Base-by-base conservation (phyloP, 352 stramenopile genomes). In the Phytophthora kernoviae region DNA sequence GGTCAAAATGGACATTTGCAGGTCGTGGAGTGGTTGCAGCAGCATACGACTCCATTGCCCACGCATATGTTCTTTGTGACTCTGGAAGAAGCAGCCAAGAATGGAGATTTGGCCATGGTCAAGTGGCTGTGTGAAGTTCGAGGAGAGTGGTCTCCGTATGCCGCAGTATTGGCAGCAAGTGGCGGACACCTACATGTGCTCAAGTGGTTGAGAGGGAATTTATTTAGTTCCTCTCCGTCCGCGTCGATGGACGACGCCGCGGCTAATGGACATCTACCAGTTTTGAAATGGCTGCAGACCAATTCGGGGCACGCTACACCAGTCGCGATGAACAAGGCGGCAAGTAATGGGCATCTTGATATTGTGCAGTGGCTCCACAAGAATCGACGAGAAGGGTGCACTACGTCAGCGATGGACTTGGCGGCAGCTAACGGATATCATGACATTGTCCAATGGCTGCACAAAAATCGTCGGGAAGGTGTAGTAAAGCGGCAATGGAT, bases 61-160 rank as follows among this genome's bases (percentile, higher is more conserved):
- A 73, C 63, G 36, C 64, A 77, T 49, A 69, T 76, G 67, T 76
- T 76, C 54, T 73, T 76, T 32, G 67, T 75, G 17, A 72, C 68
- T 36, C 53, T 76, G 22, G 64, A 76, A 14, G 54, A 66, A 27
- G 68, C 68, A n/a, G 68, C 68, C 0, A 56, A 60, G 26, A 71
- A 68, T 65, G 68, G 68, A 10, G 59, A 77, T 51, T 33, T 77
- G 1, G 20, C 46, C 1, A 77, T 74, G 64, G 55, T 77, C 3
- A 57, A 71, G 27, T 77, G 68, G 68, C 48, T 77, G 11, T 67
- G 62, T 15, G 57, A 69, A 56, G 66, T 73, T 1, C 43, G 65
- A 18, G 65, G 57, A 7, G 65, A 78, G 44, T 58, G 63, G 39
- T 75, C 65, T 4, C 57, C 69, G 12, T 73, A 75, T 22, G 69